Base-by-base conservation (phyloP, 176 grass and related monocot species). In the Ananas comosus region DNA sequence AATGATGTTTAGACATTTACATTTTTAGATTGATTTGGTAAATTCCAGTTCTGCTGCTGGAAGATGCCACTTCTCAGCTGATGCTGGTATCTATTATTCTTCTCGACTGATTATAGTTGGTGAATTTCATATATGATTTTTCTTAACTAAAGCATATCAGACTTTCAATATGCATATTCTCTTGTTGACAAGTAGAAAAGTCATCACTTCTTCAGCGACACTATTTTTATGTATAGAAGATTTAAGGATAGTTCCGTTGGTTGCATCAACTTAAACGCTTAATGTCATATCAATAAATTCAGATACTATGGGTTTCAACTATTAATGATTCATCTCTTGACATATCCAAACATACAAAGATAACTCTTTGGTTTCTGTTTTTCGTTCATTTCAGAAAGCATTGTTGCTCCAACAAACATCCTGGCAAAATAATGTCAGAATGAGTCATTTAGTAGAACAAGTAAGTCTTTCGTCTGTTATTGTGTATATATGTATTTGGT, bases 401-500 rank as follows among this genome's bases (percentile, higher is more conserved):
- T 80, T 83, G 72, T 68, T 92, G 57, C 73, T 86, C 58, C 90
- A 92, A 79, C 90, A 92, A 80, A 81, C 85, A 56, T 92, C 82
- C 54, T 92, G 85, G 90, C 90, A 88, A 88, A 92, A 88, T 69
- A 88, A 77, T 79, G 78, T 86, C 74, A 86, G 85, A 79, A 92
- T 92, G 90, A 81, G 80, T 78, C 80, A 80, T 71, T 75, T 92
- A 25, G 74, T 92, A 78, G 90, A 92, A 72, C 85, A 92, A 79
- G 89, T 80, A 70, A 72, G 74, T 64, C 51, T 13, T 10, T 54
- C 80, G 50, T 72, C 70, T 21, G 27, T 83, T 74, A 65, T 18
- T 57, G 52, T 42, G 47, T 28, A n/a, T 33, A 51, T 51, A 11
- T 70, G 18, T 17, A 54, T 27, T 50, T 27, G 1, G 1, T 9